phyloP scores from a whole-genome alignment of 306 rosid species.

The Corylus americana region DNA sequence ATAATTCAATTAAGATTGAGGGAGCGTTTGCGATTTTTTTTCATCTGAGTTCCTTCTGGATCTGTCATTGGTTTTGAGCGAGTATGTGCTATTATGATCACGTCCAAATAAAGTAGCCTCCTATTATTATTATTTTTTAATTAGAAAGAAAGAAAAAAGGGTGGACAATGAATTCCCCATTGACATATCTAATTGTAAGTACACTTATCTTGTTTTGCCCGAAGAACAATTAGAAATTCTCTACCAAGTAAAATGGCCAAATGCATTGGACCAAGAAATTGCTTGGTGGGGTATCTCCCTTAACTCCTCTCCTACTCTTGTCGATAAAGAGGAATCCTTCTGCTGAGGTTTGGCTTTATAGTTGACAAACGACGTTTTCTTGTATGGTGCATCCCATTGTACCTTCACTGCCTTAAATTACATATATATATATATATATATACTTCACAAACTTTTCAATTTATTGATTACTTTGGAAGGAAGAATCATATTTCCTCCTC shows the following conservation, averaged over 20 bases:
- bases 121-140: too few species aligned
- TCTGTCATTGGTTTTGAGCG: too few species aligned
- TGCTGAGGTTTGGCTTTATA: neutral
- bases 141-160: neutral
- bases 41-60: too few species aligned
- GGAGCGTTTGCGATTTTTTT: too few species aligned
- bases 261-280: constrained; percentile 17
- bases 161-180: neutral
- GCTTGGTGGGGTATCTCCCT: neutral
- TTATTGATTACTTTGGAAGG: neutral
- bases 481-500: neutral
- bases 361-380: neutral
- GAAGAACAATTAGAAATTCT: neutral
- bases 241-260: constrained; percentile 14
- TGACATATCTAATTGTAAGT: neutral
- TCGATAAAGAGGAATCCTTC: too few species aligned
- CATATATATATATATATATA: neutral
- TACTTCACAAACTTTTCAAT: neutral
- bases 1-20: too few species aligned
- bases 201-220: neutral
- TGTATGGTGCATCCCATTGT: neutral
- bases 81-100: too few species aligned
- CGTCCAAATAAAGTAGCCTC: too few species aligned
- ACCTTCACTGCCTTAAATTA: too few species aligned
- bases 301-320: too few species aligned